These are phyloP conservation scores for Sclerotinia borealis DNA, from an alignment of 2,329 filamentous ascomycete species.

Conservation along the genomic window DNA sequence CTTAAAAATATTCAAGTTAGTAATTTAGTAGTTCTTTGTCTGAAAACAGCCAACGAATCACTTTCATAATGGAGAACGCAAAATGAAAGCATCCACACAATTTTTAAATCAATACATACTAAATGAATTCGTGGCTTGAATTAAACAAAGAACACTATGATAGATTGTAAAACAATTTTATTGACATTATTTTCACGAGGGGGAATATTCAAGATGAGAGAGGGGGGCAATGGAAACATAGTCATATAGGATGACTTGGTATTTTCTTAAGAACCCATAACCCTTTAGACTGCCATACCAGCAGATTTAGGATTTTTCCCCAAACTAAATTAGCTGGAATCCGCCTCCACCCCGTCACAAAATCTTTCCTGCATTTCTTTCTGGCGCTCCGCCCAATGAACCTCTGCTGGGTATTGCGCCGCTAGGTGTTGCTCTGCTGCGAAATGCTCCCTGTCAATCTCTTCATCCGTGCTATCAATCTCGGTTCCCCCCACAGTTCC, in stretches of 20 bases:
- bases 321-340: too few relatives aligned
- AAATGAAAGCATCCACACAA: too few relatives aligned
- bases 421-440: not conserved
- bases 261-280: too few relatives aligned
- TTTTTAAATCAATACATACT: not conserved
- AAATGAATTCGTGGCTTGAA: not conserved
- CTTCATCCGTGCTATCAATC: not conserved
- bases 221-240: too few relatives aligned
- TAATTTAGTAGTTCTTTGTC: not conserved
- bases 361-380: not conserved
- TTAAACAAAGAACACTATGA: not conserved
- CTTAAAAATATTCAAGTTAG: not conserved
- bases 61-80: too few relatives aligned
- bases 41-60: not conserved
- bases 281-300: not conserved
- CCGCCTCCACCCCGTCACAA: not conserved
- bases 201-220: too few relatives aligned
- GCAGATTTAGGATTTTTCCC: not conserved
- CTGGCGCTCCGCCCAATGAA: not conserved
- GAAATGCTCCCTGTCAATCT: not conserved
- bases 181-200: too few relatives aligned
- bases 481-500: not conserved
- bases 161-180: not conserved
- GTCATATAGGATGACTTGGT: too few relatives aligned
- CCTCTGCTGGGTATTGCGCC: not conserved